Percentiles rank a stretch among this genome's conserved stretches.
Conservation (phyloP, 2,329 filamentous ascomycete genomes). For the Colletotrichum orchidophilum region DNA sequence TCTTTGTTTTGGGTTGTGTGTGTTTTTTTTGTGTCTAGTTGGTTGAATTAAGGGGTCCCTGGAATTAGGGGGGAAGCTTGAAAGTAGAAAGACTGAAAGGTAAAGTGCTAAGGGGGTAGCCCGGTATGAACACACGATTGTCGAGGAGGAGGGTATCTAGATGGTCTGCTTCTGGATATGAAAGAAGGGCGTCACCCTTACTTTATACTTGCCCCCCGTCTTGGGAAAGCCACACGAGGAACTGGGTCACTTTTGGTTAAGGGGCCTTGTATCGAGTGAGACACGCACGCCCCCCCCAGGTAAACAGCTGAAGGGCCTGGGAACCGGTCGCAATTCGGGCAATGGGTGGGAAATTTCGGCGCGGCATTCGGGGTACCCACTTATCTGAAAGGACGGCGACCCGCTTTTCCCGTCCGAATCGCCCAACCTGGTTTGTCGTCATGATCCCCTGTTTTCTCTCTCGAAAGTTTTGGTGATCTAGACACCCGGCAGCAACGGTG, state of each 20-base stretch:
- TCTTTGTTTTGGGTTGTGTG: constrained; percentile 1
- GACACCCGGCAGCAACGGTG: neutral
- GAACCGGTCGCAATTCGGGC: constrained; percentile 29
- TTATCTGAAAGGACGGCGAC: neutral
- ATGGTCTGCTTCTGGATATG: neutral
- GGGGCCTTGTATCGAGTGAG: neutral
- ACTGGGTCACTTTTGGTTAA: neutral
- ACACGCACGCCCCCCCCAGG: neutral
- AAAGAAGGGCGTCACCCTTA: neutral
- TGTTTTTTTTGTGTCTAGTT: neutral
- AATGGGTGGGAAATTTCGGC: constrained; percentile 12
- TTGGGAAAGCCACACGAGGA: neutral
- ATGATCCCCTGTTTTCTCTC: neutral
- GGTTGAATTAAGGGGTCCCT: neutral
- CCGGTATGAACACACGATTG: neutral
- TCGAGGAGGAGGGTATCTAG: neutral
- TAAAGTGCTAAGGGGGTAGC: neutral
- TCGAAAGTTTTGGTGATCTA: neutral
- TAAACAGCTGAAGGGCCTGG: neutral
- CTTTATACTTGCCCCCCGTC: constrained; percentile 12
- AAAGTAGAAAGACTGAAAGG: neutral
- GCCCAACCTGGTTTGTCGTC: constrained; percentile 6
- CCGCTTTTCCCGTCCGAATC: constrained; percentile 28
- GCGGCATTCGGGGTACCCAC: constrained; percentile 31
- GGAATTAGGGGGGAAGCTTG: neutral